Conservation (phyloP, 176 grass and related monocot genomes). For the Carex scoparia region DNA sequence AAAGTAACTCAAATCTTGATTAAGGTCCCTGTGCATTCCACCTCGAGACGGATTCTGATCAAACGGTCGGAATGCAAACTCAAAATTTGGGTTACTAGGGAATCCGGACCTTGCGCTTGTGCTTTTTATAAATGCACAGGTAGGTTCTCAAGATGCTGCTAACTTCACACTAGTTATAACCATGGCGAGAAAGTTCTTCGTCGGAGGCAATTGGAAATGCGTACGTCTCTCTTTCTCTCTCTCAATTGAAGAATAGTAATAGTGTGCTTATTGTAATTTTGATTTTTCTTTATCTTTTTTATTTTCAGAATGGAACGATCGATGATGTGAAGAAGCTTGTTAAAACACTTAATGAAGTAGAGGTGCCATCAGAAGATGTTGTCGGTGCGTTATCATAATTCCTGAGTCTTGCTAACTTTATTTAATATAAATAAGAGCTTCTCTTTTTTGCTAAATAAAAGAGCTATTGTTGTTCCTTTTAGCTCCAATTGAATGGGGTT, state of each 20-base stretch:
- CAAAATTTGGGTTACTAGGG: no score
- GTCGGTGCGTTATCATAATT: conserved; percentile 44
- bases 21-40: no score
- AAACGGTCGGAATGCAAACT: no score
- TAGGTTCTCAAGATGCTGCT: neutral
- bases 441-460: neutral
- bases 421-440: neutral
- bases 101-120: no score
- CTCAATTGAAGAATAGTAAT: neutral
- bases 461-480: neutral
- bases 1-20: no score
- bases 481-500: neutral
- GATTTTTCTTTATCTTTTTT: neutral
- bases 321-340: conserved; percentile 94
- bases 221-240: conserved; percentile 24
- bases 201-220: conserved; percentile 96
- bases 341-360: conserved; percentile 60
- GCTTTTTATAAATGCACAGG: neutral
- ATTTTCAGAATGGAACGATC: conserved; percentile 60
- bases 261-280: neutral
- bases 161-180: neutral
- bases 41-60: no score
- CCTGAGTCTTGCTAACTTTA: neutral
- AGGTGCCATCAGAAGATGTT: conserved; percentile 67
- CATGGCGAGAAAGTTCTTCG: conserved; percentile 67